A percentile compares a stretch with the other conserved stretches of the same genome.
Evolutionary conservation across 768 basidiomycete genomes (phyloP).

Genomic region (Boletales sp.): DNA sequence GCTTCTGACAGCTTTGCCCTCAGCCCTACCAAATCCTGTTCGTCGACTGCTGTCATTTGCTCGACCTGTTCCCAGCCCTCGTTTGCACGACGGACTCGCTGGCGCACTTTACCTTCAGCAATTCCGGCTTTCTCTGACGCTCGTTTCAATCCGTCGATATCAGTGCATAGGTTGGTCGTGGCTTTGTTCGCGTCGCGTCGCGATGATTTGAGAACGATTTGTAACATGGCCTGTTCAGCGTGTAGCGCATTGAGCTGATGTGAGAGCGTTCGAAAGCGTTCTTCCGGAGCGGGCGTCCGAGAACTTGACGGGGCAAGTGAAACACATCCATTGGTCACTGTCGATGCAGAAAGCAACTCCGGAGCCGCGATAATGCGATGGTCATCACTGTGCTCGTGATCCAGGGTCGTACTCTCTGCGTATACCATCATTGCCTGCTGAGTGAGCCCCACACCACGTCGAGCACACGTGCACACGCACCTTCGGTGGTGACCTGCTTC

Average conservation of each 20-base stretch:
- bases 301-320: constrained; percentile 24
- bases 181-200: constrained; percentile 82
- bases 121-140: constrained; percentile 76
- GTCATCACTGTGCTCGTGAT: constrained; percentile 23
- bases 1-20: constrained; percentile 38
- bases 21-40: constrained; percentile 39
- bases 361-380: constrained; percentile 2
- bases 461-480: constrained; percentile 31
- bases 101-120: constrained; percentile 75
- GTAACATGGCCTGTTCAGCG: constrained; percentile 65
- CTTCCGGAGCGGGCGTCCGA: constrained; percentile 52
- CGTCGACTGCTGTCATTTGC: constrained; percentile 35
- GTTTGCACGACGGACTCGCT: constrained; percentile 78
- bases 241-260: constrained; percentile 61
- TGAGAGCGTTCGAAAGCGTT: constrained; percentile 61
- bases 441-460: constrained; percentile 1
- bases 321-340: constrained; percentile 19
- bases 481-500: constrained; percentile 67
- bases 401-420: constrained; percentile 18
- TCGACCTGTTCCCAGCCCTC: constrained; percentile 48
- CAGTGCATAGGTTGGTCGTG: constrained; percentile 73
- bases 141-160: constrained; percentile 81
- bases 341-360: constrained; percentile 23
- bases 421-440: constrained; percentile 6
- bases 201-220: constrained; percentile 67